Conservation (phyloP, 23 red algal genomes). For the Gracilariopsis chorda region DNA sequence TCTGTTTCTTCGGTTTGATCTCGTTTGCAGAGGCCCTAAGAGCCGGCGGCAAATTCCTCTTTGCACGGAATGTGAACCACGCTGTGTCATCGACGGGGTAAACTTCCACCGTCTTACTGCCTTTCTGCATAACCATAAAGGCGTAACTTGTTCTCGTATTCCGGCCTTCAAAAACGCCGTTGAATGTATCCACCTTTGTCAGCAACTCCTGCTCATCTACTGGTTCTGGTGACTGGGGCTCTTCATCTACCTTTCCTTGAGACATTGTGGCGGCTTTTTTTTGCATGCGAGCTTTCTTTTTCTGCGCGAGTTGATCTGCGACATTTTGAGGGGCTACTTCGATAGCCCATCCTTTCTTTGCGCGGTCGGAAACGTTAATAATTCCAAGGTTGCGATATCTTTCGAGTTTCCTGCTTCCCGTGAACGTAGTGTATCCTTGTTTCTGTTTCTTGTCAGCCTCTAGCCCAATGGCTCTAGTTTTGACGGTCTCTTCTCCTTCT, state of each 20-base stretch:
- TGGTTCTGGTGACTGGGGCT: not conserved
- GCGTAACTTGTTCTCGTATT: slow-evolving; percentile 21
- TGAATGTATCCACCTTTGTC: slow-evolving; percentile 21
- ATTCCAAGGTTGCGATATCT: slow-evolving; percentile 31
- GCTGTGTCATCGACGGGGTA: slow-evolving; percentile 22
- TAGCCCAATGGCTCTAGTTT: not conserved
- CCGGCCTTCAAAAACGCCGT: slow-evolving; percentile 39
- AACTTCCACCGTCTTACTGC: slow-evolving; percentile 40
- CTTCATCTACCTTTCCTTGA: not conserved
- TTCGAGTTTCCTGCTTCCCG: slow-evolving; percentile 7
- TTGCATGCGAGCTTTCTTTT: not conserved
- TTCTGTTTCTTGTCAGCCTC: slow-evolving; percentile 42
- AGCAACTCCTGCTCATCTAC: not conserved
- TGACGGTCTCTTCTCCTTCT: slow-evolving; percentile 15
- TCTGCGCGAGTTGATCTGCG: not conserved
- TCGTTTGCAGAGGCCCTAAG: not conserved
- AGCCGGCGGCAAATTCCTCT: not conserved
- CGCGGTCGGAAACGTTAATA: slow-evolving; percentile 23
- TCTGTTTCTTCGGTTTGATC: not conserved
- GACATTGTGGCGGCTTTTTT: not conserved
- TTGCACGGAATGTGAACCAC: slow-evolving; percentile 46
- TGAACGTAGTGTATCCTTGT: not conserved
- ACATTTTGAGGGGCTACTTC: slow-evolving; percentile 28
- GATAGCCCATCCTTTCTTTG: slow-evolving; percentile 14
- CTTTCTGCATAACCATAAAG: slow-evolving; percentile 44